Conservation (phyloP, 371 early-diverging fungal species). For the Zopfochytrium polystomum region DNA sequence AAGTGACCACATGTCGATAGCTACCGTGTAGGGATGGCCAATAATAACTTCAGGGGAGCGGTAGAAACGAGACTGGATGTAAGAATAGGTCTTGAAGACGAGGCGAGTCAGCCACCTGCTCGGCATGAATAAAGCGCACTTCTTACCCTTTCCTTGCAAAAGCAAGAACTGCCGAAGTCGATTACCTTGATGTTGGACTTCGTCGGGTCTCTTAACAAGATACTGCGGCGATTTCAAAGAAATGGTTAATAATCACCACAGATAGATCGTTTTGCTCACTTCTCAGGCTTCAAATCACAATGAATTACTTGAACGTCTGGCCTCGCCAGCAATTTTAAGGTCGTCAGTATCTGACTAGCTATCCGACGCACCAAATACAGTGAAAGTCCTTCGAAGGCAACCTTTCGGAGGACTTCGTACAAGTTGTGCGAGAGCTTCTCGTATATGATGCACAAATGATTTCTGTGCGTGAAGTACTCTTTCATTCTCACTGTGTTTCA, state of each 20-base stretch:
- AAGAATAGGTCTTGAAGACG: slow-evolving; percentile 24
- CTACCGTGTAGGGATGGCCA: slow-evolving; percentile 25
- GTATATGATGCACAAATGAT: slow-evolving; percentile 59
- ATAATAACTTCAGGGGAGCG: slow-evolving; percentile 44
- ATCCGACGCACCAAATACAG: slow-evolving; percentile 18
- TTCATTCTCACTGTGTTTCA: slow-evolving; percentile 32
- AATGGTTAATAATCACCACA: not conserved
- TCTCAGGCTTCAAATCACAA: slow-evolving; percentile 57
- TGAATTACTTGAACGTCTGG: slow-evolving; percentile 43
- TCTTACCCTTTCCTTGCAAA: slow-evolving; percentile 25
- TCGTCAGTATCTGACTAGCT: slow-evolving; percentile 17
- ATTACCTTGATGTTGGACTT: slow-evolving; percentile 41
- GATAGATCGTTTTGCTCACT: slow-evolving; percentile 13
- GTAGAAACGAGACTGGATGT: slow-evolving; percentile 42
- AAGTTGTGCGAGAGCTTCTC: slow-evolving; percentile 37
- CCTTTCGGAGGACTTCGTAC: slow-evolving; percentile 20
- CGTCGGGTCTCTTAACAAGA: slow-evolving; percentile 14
- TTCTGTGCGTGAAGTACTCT: slow-evolving; percentile 39
- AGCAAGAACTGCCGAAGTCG: slow-evolving; percentile 56
- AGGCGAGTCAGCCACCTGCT: not conserved
- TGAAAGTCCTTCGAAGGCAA: slow-evolving; percentile 22
- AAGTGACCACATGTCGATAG: slow-evolving; percentile 86
- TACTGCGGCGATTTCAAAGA: slow-evolving; percentile 1
- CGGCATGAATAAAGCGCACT: not conserved
- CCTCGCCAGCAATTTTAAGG: slow-evolving; percentile 33